Evolutionary conservation across 148 eudicot species (phyloP).

Genomic region (Silene latifolia): DNA sequence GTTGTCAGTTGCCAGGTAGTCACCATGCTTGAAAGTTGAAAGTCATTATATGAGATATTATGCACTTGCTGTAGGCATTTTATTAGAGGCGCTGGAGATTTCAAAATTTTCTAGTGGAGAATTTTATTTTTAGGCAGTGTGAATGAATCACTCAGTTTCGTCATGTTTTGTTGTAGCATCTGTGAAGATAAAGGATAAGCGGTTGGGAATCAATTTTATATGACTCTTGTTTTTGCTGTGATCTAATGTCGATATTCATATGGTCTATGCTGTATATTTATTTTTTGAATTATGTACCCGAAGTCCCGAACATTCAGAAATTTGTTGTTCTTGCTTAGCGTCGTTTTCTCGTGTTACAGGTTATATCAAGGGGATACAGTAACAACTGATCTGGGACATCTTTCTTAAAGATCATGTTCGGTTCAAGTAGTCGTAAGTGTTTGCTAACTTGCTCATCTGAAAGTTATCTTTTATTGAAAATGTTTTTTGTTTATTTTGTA

Average conservation of each 20-base stretch:
- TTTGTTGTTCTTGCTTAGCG: constrained; percentile 1
- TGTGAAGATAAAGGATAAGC: background rate
- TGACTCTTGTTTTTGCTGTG: background rate
- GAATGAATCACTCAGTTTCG: background rate
- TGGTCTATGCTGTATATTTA: background rate
- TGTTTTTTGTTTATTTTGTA: background rate
- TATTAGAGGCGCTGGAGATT: background rate
- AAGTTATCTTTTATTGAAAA: background rate
- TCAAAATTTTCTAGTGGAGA: no score
- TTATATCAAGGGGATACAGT: constrained; percentile 9
- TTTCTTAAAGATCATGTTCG: constrained; percentile 37
- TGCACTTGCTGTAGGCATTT: background rate
- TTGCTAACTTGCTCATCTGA: background rate
- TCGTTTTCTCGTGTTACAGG: constrained; percentile 17
- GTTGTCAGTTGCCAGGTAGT: no score
- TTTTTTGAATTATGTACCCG: background rate
- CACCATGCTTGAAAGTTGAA: background rate
- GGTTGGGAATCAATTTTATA: background rate
- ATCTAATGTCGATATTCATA: no score
- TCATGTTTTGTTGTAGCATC: background rate
- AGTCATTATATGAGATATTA: background rate
- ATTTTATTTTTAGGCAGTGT: background rate
- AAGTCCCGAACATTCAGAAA: background rate
- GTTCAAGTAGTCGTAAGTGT: constrained; percentile 47
- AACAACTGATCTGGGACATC: constrained; percentile 12